Conservation (phyloP, 352 stramenopile genomes). For the Phytophthora hybrid region DNA sequence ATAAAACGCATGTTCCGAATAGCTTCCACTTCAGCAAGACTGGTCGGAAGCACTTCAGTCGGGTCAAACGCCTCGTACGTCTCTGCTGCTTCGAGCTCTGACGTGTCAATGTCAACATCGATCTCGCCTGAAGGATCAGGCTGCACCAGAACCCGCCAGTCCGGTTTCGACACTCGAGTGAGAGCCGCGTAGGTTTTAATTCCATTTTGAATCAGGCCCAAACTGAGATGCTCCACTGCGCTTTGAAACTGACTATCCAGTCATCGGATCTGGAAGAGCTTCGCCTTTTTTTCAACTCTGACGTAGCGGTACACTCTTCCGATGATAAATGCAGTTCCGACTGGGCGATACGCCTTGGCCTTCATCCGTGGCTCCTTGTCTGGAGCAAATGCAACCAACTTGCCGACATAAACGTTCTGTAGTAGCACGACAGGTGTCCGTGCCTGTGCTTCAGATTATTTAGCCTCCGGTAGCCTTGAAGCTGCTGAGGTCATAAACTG, state of each 20-base stretch:
- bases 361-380: slow-evolving; percentile 2
- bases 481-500: no score
- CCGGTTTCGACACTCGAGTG: neutral
- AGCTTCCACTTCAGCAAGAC: neutral
- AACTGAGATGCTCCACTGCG: neutral
- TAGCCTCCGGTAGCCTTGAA: no score
- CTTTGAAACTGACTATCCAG: slow-evolving; percentile 11
- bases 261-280: slow-evolving; percentile 5
- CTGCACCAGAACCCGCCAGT: neutral
- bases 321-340: slow-evolving; percentile 12
- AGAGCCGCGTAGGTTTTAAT: slow-evolving; percentile 14
- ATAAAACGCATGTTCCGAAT: neutral
- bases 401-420: neutral
- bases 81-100: neutral
- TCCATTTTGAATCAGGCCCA: slow-evolving; percentile 11
- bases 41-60: neutral
- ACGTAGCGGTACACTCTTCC: slow-evolving; percentile 3
- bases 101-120: neutral
- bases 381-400: neutral
- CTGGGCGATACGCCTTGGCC: neutral
- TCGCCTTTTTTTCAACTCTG: neutral
- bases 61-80: slow-evolving; percentile 8
- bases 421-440: neutral
- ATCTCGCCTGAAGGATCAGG: slow-evolving; percentile 5
- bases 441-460: no score